Conservation (phyloP, 2,329 filamentous ascomycete genomes). For the Penicillium sp. region DNA sequence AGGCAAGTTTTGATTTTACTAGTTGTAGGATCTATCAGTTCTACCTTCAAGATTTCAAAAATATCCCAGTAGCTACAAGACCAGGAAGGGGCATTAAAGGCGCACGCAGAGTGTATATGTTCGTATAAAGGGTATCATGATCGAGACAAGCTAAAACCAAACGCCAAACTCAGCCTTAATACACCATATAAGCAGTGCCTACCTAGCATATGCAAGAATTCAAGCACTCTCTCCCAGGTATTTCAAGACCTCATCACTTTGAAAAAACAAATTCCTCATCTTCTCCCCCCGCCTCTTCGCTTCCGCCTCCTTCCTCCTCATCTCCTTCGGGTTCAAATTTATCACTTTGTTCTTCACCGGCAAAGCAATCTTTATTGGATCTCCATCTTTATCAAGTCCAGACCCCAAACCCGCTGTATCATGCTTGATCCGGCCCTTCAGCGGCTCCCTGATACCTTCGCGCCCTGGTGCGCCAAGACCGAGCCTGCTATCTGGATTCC, state of each 20-base stretch:
- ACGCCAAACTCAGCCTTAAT: not conserved
- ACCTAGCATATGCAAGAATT: not conserved
- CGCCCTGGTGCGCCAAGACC: conserved; percentile 68
- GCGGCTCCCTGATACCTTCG: conserved; percentile 71
- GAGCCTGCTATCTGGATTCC: conserved; percentile 60
- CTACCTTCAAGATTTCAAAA: not conserved
- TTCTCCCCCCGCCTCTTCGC: conserved; percentile 63
- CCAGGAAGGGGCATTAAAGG: no score
- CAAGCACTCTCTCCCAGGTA: conserved; percentile 58
- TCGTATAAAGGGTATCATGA: conserved; percentile 4
- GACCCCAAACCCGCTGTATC: conserved; percentile 73
- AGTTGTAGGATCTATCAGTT: not conserved
- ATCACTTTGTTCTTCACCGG: conserved; percentile 45
- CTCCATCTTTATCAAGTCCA: conserved; percentile 32
- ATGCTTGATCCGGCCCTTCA: conserved; percentile 70
- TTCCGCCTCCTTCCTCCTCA: conserved; percentile 60
- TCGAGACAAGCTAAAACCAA: not conserved
- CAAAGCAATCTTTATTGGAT: conserved; percentile 29
- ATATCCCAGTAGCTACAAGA: no score
- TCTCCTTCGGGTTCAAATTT: conserved; percentile 68
- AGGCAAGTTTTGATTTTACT: not conserved
- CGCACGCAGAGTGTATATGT: not conserved
- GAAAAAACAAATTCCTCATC: conserved; percentile 70
- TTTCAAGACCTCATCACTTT: conserved; percentile 70
- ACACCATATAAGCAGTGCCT: not conserved